Percentiles rank a stretch among this genome's conserved stretches.
Evolutionary conservation across 805 yeast species (phyloP).

Genomic region (Spencermartinsiella europaea): DNA sequence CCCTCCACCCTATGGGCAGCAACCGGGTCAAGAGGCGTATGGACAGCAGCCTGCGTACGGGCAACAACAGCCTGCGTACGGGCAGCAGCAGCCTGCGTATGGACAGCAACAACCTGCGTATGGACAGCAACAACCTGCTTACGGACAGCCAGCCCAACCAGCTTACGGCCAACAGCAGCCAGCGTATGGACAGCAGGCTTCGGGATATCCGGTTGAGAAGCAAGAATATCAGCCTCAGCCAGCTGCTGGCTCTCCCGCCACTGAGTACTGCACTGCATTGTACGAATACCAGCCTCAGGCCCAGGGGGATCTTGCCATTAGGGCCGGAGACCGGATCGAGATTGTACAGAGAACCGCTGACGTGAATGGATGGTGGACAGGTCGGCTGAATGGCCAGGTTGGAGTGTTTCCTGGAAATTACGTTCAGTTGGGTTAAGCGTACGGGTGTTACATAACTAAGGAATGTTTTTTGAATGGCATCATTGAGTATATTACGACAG

Average conservation of each 20-base stretch:
- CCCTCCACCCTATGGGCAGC: conserved; percentile 37
- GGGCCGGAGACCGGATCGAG: conserved; percentile 83
- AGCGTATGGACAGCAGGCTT: conserved; percentile 20
- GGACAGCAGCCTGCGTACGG: conserved; percentile 23
- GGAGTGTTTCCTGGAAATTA: conserved; percentile 95
- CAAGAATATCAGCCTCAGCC: conserved; percentile 24
- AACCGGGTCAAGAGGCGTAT: conserved; percentile 32
- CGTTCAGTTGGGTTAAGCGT: conserved; percentile 59
- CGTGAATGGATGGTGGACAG: conserved; percentile 98
- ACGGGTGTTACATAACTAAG: no score
- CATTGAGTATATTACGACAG: no score
- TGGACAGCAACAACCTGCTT: conserved; percentile 25
- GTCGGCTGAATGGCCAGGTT: conserved; percentile 70
- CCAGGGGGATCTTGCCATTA: conserved; percentile 80
- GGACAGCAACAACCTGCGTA: conserved; percentile 27
- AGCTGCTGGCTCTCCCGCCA: conserved; percentile 30
- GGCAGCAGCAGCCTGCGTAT: conserved; percentile 17
- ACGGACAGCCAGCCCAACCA: conserved; percentile 24
- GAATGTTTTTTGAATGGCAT: no score
- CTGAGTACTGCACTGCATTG: conserved; percentile 66
- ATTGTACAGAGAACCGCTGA: conserved; percentile 77
- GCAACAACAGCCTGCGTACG: conserved; percentile 27
- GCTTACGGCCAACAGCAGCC: conserved; percentile 15
- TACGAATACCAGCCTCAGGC: conserved; percentile 93
- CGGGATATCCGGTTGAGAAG: conserved; percentile 25